Percentiles rank a stretch among this genome's conserved stretches.
These are phyloP conservation scores for Torulaspora microellipsoides DNA, from an alignment of 805 yeast genomes.

Conservation along the genomic window DNA sequence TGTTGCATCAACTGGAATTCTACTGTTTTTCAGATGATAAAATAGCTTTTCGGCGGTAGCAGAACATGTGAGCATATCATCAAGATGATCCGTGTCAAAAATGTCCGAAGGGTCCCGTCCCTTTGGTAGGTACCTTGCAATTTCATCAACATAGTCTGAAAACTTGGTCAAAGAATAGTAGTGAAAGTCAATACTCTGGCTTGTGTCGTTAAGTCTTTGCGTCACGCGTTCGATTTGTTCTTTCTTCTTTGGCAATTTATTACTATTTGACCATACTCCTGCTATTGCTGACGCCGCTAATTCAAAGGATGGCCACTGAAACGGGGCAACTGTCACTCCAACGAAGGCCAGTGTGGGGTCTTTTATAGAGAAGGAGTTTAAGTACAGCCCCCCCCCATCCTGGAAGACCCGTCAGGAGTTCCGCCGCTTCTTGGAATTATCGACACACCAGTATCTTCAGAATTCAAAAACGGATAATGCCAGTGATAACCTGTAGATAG, in stretches of 20 bases:
- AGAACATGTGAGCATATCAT: conserved; percentile 9
- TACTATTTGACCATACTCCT: conserved; percentile 49
- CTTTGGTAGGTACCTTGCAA: conserved; percentile 7
- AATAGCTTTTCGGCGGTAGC: conserved; percentile 14
- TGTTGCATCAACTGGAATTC: conserved; percentile 4
- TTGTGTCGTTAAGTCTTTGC: conserved; percentile 24
- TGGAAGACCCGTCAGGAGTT: conserved; percentile 16
- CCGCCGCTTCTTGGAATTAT: conserved; percentile 7
- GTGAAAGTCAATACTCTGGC: conserved; percentile 32
- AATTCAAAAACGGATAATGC: conserved; percentile 19
- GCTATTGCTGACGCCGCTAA: conserved; percentile 51
- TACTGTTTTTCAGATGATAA: conserved; percentile 10
- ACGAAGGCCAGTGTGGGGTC: conserved; percentile 46
- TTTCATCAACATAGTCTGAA: conserved; percentile 5
- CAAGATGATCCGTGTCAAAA: conserved; percentile 12
- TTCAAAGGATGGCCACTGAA: conserved; percentile 48
- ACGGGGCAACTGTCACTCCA: conserved; percentile 40
- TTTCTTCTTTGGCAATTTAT: conserved; percentile 37
- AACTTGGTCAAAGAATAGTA: conserved; percentile 31
- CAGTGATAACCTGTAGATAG: conserved; percentile 47
- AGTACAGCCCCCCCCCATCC: conserved; percentile 40
- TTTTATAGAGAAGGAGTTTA: conserved; percentile 41
- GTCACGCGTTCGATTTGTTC: conserved; percentile 39
- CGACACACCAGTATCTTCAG: conserved; percentile 10
- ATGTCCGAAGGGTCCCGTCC: conserved; percentile 10